Percentiles rank a stretch among this genome's conserved stretches.
Conservation (phyloP, 2,329 filamentous ascomycete species). For the Xylaria hypoxylon region DNA sequence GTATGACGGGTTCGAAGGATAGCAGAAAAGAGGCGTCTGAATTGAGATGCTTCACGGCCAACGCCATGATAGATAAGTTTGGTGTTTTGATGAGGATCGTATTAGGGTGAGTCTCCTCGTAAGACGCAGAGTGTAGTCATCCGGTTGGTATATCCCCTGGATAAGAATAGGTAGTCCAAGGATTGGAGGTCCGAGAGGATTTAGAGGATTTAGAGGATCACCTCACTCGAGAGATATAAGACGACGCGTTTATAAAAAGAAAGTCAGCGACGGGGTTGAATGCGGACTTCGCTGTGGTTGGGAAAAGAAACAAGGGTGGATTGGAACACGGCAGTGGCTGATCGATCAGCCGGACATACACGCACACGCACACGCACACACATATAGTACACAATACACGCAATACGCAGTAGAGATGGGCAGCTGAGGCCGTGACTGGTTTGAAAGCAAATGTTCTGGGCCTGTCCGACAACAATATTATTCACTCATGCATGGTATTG, state of each 20-base stretch:
- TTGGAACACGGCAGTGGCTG: conserved; percentile 33
- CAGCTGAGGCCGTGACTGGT: not conserved
- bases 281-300: conserved; percentile 25
- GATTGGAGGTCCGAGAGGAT: conserved; percentile 16
- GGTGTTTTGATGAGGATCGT: conserved; percentile 21
- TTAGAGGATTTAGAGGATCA: conserved; percentile 19
- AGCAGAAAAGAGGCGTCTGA: conserved; percentile 74
- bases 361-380: conserved; percentile 9
- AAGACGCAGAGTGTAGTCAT: conserved; percentile 36
- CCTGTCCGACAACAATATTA: conserved; percentile 23
- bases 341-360: conserved; percentile 18
- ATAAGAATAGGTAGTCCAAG: conserved; percentile 13
- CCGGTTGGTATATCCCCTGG: conserved; percentile 17
- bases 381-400: conserved; percentile 5
- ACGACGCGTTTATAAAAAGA: conserved; percentile 27
- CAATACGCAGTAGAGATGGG: conserved; percentile 11
- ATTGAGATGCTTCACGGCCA: conserved; percentile 73
- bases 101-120: conserved; percentile 17
- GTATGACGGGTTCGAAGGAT: conserved; percentile 67
- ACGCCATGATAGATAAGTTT: conserved; percentile 61
- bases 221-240: conserved; percentile 20
- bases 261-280: conserved; percentile 19
- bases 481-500: conserved; percentile 1
- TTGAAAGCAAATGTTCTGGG: conserved; percentile 13
- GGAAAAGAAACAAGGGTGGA: conserved; percentile 31